Evolutionary conservation across 1,139 yeast species (phyloP), one percentile per base, ranked within the genome.

Genomic region (Eremothecium sinecaudum): DNA sequence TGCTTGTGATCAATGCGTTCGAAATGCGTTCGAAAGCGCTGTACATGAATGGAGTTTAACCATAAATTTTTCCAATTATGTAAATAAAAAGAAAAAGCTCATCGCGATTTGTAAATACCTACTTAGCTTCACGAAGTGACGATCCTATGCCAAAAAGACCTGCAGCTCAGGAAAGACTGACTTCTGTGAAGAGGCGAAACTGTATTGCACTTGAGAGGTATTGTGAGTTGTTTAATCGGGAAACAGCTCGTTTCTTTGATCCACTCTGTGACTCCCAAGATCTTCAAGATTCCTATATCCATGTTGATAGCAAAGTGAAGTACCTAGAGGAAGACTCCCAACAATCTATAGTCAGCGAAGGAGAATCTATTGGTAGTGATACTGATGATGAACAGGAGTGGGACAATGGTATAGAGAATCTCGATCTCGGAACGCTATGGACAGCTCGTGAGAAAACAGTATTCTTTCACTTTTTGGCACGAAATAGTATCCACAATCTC

Each of bases 401-500:
- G 9, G 28, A 31, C 22, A 10, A 20, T 4, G 37, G 17, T 18
- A 24, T 31, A 14, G 28, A 27, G 13, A 33, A 9, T 20, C 20
- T 15, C 15, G 33, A 32, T 11, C 31, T 50, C 20, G 60, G 60
- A 4, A 38, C 41, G 4, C 31, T 37, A 18, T 56, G 61, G 61
- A 42, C 41, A 2, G 41, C 44, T 1, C 20, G 32, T 5, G 61
- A 56, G 36, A 56, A 56, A 36, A 41, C 50, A 15, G 22, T 42
- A 7, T 56, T 56, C 33, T 56, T 56, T 39, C 46, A 45, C 24
- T 41, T 46, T 24, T 27, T 56, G 6, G 43, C 51, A 10, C 33
- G 59, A 17, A 50, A 45, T 35, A 47, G 55, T 9, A 55, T 56
- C 14, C 59, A 56, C 36, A 34, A 49, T 12, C 18, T 56, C 6